These are phyloP conservation scores for Phytophthora pseudosyringae DNA, from an alignment of 352 stramenopile species.

Conservation along the genomic window DNA sequence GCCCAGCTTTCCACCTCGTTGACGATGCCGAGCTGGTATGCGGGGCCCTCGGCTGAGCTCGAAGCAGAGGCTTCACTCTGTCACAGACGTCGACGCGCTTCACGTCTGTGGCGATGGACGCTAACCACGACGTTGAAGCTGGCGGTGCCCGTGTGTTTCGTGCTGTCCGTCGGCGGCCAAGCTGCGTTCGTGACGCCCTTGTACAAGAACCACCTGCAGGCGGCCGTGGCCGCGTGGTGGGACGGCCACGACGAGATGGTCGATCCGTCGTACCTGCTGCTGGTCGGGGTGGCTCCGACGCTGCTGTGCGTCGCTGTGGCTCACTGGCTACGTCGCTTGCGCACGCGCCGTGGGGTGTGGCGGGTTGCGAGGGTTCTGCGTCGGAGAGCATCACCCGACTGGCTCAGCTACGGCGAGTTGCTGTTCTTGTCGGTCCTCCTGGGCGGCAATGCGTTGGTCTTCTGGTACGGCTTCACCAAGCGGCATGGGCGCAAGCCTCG, in stretches of 20 bases:
- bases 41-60: slow-evolving; percentile 5
- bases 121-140: slow-evolving; percentile 9
- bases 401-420: slow-evolving; percentile 42
- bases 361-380: slow-evolving; percentile 15
- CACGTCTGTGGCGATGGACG: slow-evolving; percentile 1
- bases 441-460: slow-evolving; percentile 40
- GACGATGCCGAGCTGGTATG: slow-evolving; percentile 7
- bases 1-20: slow-evolving; percentile 6
- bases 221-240: slow-evolving; percentile 25
- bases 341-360: slow-evolving; percentile 10
- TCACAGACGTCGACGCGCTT: neutral
- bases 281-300: slow-evolving; percentile 50
- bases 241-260: slow-evolving; percentile 52
- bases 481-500: slow-evolving; percentile 11
- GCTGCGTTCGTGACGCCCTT: slow-evolving; percentile 30
- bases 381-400: slow-evolving; percentile 11
- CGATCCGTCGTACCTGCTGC: slow-evolving; percentile 53
- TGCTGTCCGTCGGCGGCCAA: slow-evolving; percentile 28
- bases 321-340: slow-evolving; percentile 36
- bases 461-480: slow-evolving; percentile 29
- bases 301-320: slow-evolving; percentile 38
- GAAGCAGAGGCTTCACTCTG: neutral
- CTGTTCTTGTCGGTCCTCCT: slow-evolving; percentile 37
- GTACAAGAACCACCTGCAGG: slow-evolving; percentile 28
- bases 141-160: slow-evolving; percentile 13